Evolutionary conservation across 495 filamentous ascomycete species (phyloP).

Genomic region (Neurospora tetrasperma): DNA sequence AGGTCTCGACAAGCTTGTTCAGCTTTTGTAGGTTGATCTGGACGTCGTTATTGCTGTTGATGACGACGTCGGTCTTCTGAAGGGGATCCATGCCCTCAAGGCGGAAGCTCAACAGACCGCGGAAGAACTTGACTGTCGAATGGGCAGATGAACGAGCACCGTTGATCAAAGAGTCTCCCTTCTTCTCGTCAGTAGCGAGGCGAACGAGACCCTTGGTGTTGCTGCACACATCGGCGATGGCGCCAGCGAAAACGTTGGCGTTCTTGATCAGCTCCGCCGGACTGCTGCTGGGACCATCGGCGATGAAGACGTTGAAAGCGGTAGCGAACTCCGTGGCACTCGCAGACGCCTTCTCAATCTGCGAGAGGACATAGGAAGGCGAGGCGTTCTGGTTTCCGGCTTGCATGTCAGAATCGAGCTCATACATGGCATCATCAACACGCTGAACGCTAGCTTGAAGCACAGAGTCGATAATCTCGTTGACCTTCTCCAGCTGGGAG

Average conservation of each 20-base stretch:
- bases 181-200: conserved; percentile 92
- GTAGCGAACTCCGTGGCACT: conserved; percentile 94
- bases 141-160: conserved; percentile 77
- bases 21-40: conserved; percentile 82
- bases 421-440: conserved; percentile 93
- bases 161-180: conserved; percentile 70
- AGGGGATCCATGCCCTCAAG: conserved; percentile 77
- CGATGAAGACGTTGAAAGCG: conserved; percentile 94
- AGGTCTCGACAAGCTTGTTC: conserved; percentile 83
- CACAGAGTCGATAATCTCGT: conserved; percentile 96
- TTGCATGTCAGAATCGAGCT: conserved; percentile 94
- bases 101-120: conserved; percentile 84
- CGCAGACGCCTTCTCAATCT: conserved; percentile 92
- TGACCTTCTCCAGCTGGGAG: conserved; percentile 80
- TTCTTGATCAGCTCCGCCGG: conserved; percentile 90
- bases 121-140: conserved; percentile 91
- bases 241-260: conserved; percentile 77
- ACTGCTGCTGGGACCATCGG: conserved; percentile 86
- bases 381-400: conserved; percentile 97
- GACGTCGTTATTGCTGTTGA: conserved; percentile 93
- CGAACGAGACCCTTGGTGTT: conserved; percentile 94
- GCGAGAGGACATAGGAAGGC: conserved; percentile 88
- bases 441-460: conserved; percentile 87
- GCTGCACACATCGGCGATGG: conserved; percentile 85
- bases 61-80: conserved; percentile 88